Conservation (phyloP, 2,329 filamentous ascomycete species). For the Botryotinia convoluta region DNA sequence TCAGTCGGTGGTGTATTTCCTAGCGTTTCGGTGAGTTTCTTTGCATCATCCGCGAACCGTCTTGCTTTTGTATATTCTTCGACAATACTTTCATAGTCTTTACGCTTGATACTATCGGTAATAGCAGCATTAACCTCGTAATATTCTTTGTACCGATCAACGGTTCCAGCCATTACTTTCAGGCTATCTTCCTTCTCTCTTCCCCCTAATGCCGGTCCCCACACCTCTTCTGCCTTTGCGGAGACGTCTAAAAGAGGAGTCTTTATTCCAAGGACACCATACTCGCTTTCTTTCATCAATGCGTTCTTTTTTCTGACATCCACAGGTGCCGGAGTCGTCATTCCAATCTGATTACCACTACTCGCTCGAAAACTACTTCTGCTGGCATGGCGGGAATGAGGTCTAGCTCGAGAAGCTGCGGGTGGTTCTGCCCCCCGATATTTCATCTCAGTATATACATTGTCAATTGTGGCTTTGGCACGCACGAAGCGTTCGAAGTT, state of each 20-base stretch:
- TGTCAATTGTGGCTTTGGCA: conserved; percentile 96
- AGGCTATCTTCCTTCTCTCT: conserved; percentile 87
- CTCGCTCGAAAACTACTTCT: conserved; percentile 42
- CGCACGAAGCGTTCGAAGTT: conserved; percentile 98
- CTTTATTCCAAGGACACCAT: conserved; percentile 85
- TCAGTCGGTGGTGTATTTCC: conserved; percentile 64
- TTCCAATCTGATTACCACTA: conserved; percentile 37
- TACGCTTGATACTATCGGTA: conserved; percentile 81
- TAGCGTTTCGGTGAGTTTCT: conserved; percentile 59
- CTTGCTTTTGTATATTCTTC: conserved; percentile 85
- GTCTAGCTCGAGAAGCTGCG: conserved; percentile 39
- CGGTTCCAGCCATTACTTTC: conserved; percentile 69
- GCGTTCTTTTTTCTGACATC: conserved; percentile 82
- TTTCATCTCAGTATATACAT: conserved; percentile 98
- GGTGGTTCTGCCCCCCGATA: conserved; percentile 59
- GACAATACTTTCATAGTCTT: conserved; percentile 83
- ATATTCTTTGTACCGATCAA: conserved; percentile 77
- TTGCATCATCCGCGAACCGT: conserved; percentile 75
- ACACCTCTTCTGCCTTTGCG: conserved; percentile 93
- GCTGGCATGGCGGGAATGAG: conserved; percentile 40
- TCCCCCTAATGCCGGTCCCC: conserved; percentile 90
- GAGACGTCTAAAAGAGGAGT: conserved; percentile 83
- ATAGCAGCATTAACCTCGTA: conserved; percentile 78
- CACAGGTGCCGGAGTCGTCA: conserved; percentile 33
- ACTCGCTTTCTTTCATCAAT: conserved; percentile 87